Base-by-base conservation (phyloP, 2,329 filamentous ascomycete species). In the Aplosporella prunicola region DNA sequence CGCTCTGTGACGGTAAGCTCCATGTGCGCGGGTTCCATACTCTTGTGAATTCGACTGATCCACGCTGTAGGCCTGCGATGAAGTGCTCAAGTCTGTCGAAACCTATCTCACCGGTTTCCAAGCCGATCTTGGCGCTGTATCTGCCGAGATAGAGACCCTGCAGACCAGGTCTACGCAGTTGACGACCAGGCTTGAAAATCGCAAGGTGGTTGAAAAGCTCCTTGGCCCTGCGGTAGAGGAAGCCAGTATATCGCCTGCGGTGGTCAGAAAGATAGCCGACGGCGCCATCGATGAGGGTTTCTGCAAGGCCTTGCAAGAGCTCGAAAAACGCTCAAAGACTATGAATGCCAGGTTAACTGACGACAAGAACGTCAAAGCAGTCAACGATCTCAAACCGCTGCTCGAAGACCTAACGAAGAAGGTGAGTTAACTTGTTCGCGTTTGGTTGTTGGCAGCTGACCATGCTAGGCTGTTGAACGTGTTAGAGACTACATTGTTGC, bases 401-500 rank as follows among this genome's bases (percentile, higher is more conserved):
- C 64, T 98, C 34, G 78, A 86, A 39, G 85, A 93, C 56, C 68
- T 98, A 23, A 84, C 80, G 14, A 74, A 82, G 38, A 93, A 91
- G 67, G 81, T 82, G 59, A 43, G 56, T 8, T 27, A 9, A 7
- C 20, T 13, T 16, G 6, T 20, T n/a, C n/a, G 4, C 11, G 4
- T n/a, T n/a, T n/a, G n/a, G n/a, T 16, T 17, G 13, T 14, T 20
- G 20, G 9, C 29, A 15, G 29, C 16, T 27, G 13, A 41, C 22
- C 22, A 11, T 34, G 37, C 35, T 11, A 37, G 44, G 89, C 88
- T n/a, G 71, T 93, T 18, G 87, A 95, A 61, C 78, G 91, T 40
- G 93, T 96, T 57, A 76, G 93, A 41, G 91, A 98, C 58, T 93
- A 93, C 53, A 71, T 98, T 24, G 91, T 98, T 9, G 76, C 84